Percentiles rank a stretch among this genome's conserved stretches.
These are phyloP conservation scores for Metarhizium humberi DNA, from an alignment of 2,329 filamentous ascomycete species.

Conservation along the genomic window DNA sequence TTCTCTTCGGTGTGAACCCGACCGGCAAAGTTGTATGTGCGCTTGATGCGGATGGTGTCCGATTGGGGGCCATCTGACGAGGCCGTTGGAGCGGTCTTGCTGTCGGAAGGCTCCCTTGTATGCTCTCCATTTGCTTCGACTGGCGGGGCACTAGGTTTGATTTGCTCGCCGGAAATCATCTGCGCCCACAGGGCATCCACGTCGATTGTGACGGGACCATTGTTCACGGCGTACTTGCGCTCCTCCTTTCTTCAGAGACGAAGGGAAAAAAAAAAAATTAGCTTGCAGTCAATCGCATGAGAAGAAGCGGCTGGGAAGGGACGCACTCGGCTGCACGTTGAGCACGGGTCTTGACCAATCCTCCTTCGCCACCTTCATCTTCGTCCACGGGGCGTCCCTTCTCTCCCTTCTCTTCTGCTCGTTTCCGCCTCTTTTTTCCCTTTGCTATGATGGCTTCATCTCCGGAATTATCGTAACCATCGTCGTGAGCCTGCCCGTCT, in stretches of 20 bases:
- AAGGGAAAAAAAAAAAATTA: conserved; percentile 8
- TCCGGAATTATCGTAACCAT: conserved; percentile 58
- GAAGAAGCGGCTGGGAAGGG: not conserved
- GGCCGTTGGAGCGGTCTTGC: not conserved
- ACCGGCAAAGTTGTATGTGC: conserved; percentile 67
- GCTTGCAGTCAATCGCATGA: not conserved
- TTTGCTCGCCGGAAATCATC: conserved; percentile 42
- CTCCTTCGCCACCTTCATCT: conserved; percentile 50
- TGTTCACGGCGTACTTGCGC: conserved; percentile 39
- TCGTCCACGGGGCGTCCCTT: conserved; percentile 31
- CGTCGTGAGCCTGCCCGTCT: conserved; percentile 26
- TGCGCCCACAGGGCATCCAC: conserved; percentile 63
- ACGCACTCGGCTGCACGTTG: conserved; percentile 57
- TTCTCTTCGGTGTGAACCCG: conserved; percentile 65
- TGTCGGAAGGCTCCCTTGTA: conserved; percentile 17
- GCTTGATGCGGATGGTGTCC: conserved; percentile 53
- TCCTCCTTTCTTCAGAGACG: conserved; percentile 41
- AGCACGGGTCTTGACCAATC: conserved; percentile 62
- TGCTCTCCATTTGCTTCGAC: conserved; percentile 5
- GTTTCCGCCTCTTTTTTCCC: conserved; percentile 44
- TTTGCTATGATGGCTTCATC: conserved; percentile 61
- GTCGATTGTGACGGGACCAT: conserved; percentile 57
- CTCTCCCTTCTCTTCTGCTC: conserved; percentile 28
- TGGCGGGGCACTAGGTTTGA: not conserved
- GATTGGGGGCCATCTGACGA: not conserved